Base-by-base conservation (phyloP, 345 rosid species). In the Stellera chamaejasme region DNA sequence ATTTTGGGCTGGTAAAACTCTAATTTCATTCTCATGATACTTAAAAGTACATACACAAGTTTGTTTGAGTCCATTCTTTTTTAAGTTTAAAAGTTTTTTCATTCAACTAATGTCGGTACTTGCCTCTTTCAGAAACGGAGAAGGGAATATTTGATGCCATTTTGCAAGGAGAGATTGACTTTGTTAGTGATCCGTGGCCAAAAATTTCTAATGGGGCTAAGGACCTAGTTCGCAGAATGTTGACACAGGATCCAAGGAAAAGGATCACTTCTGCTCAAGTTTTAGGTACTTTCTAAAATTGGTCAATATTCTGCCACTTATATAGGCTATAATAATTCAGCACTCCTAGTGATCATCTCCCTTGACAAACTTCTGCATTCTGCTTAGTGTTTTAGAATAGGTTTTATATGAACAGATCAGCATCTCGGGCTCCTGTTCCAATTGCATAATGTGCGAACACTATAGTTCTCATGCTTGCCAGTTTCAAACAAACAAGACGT, bases 121-220 rank as follows among this genome's bases (percentile, higher is more conserved):
- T 60, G 59, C 54, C 39, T 25, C 23, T 36, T 5, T 32, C 77
- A 90, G 97, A 90, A 67, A 78, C 72, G 10, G 96, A 90, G 66
- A 79, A 76, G 58, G 94, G 86, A 36, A 91, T 87, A 62, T 91
- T 87, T 64, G 83, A 81, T 56, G 89, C 91, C 45, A 75, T 91
- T 71, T 55, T 84, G 59, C 66, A 77, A 63, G 98, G 96, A 54
- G 69, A 81, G 10, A 81, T 91, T 52, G 96, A 87, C 66, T 91
- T 87, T 70, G 79, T 78, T 16, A 72, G 68, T 62, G 6, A 70
- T 25, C 98, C 98, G 9, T 91, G 98, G 98, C 96, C 98, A 10
- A 65, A 69, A 9, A 87, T 87, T 63, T 82, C 98, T 26, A 51
- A 51, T 28, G 80, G 87, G 74, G 98, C 96, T 45, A 91, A 87